Base-by-base conservation (phyloP, 2,329 filamentous ascomycete species). In the Apiospora koreana region DNA sequence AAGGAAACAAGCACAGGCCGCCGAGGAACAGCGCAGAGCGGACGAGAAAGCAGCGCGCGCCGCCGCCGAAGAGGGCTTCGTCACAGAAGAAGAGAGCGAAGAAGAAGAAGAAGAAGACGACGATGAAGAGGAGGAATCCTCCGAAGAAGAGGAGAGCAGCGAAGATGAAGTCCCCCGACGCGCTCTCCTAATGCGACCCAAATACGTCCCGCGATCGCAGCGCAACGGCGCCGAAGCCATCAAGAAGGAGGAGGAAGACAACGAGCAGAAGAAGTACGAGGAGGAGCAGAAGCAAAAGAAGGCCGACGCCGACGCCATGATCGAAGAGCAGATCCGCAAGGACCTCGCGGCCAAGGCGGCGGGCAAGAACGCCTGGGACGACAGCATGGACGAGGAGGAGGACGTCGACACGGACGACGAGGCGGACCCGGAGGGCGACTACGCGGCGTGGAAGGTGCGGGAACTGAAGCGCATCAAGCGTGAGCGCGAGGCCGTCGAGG, bases 321-420 rank as follows among this genome's bases (percentile, higher is more conserved):
- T 99, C 18, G 94, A 97, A 79, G 94, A 95, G 75, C 94, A 98
- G 79, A 90, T 98, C 58, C 91, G 93, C 76, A 93, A 93, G 74
- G 92, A 95, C 76, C 88, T 93, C 0, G 92, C 92, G 4, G 93
- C 93, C 28, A 89, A 91, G 69, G 91, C 91, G 0, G 89, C 90
- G 0, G 92, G 91, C 16, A 94, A 94, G 81, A 94, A 93, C 79
- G 91, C 94, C 77, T 98, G 95, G 94, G 95, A 97, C 76, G 91
- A 94, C 74, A 82, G 84, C n/a, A 89, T 91, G 6, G 87, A 88
- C 28, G 89, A 89, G 35, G 89, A 89, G 70, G 90, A 91, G 43
- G 93, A 93, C 65, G 91, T 98, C 25, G 94, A 98, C 80, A 96
- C 97, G 76, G 93, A 92, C 2, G 96, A 99, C 79, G 94, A 90